Evolutionary conservation across 345 rosid genomes (phyloP).

Genomic region (Murraya paniculata): DNA sequence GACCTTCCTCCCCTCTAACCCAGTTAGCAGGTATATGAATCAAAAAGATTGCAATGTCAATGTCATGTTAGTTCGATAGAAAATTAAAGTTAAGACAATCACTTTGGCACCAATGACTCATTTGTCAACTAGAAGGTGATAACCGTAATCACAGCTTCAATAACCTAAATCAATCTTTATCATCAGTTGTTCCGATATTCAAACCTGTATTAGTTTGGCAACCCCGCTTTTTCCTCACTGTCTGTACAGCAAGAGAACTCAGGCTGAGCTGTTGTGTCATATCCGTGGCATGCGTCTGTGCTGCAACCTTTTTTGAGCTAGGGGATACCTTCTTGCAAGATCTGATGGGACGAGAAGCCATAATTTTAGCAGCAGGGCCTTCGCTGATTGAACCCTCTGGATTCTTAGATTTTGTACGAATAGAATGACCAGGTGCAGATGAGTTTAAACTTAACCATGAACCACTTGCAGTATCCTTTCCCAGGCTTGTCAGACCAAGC

Average conservation of each 20-base stretch:
- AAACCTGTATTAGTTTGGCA: slow-evolving; percentile 36
- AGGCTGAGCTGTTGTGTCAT: slow-evolving; percentile 44
- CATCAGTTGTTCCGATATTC: slow-evolving; percentile 26
- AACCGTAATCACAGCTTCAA: background rate
- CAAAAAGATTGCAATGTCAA: background rate
- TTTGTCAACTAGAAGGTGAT: background rate
- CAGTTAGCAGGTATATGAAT: background rate
- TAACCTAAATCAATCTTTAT: slow-evolving; percentile 22
- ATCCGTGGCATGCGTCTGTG: slow-evolving; percentile 33
- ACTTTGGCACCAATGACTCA: background rate
- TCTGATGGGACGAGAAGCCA: slow-evolving; percentile 35
- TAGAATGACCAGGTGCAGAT: slow-evolving; percentile 30
- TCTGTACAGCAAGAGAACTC: slow-evolving; percentile 42
- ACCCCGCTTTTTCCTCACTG: slow-evolving; percentile 45
- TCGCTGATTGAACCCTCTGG: slow-evolving; percentile 23
- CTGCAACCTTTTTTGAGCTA: slow-evolving; percentile 26
- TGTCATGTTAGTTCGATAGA: background rate
- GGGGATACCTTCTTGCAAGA: slow-evolving; percentile 42
- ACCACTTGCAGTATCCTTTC: slow-evolving; percentile 41
- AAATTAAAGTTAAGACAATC: too few relatives aligned
- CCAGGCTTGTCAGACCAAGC: slow-evolving; percentile 29
- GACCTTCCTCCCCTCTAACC: background rate
- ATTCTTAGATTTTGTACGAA: slow-evolving; percentile 31
- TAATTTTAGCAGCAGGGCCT: slow-evolving; percentile 22
- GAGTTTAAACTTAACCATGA: slow-evolving; percentile 86